Evolutionary conservation across 2,329 filamentous ascomycete genomes (phyloP).

Genomic region (Penicillium palitans): DNA sequence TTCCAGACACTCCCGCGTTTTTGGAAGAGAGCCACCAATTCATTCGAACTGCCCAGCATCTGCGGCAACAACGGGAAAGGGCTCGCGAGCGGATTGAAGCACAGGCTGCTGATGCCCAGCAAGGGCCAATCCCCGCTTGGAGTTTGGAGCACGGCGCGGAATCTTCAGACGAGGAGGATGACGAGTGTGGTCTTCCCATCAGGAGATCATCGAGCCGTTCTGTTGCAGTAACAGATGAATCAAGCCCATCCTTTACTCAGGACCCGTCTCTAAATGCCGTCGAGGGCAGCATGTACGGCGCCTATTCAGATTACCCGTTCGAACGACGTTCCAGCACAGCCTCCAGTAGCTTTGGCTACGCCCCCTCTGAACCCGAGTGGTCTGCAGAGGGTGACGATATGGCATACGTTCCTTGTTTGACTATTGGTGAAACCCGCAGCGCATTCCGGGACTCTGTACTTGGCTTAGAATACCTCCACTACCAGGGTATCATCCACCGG

Average conservation of each 20-base stretch:
- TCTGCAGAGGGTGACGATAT: conserved; percentile 71
- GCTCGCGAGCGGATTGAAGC: conserved; percentile 62
- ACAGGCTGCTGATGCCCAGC: conserved; percentile 55
- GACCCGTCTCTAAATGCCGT: conserved; percentile 54
- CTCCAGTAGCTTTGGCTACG: conserved; percentile 59
- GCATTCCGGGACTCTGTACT: conserved; percentile 92
- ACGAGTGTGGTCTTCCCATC: conserved; percentile 35
- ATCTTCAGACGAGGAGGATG: conserved; percentile 50
- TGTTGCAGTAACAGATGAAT: conserved; percentile 48
- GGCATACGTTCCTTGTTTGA: conserved; percentile 91
- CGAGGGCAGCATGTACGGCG: conserved; percentile 75
- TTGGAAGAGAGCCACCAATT: conserved; percentile 47
- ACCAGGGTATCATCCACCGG: conserved; percentile 78
- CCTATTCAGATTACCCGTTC: conserved; percentile 63
- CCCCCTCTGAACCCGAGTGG: conserved; percentile 47
- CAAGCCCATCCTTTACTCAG: conserved; percentile 50
- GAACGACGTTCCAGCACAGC: conserved; percentile 77
- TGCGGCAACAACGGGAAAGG: conserved; percentile 51
- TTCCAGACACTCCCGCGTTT: conserved; percentile 65
- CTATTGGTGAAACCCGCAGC: conserved; percentile 74
- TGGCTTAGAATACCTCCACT: conserved; percentile 89
- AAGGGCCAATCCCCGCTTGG: conserved; percentile 67
- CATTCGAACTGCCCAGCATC: conserved; percentile 39
- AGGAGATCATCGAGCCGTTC: conserved; percentile 38
- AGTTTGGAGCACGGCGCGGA: conserved; percentile 77